These are phyloP conservation scores for Hordeum vulgare DNA, from an alignment of 176 grass and related monocot species.

Conservation along the genomic window DNA sequence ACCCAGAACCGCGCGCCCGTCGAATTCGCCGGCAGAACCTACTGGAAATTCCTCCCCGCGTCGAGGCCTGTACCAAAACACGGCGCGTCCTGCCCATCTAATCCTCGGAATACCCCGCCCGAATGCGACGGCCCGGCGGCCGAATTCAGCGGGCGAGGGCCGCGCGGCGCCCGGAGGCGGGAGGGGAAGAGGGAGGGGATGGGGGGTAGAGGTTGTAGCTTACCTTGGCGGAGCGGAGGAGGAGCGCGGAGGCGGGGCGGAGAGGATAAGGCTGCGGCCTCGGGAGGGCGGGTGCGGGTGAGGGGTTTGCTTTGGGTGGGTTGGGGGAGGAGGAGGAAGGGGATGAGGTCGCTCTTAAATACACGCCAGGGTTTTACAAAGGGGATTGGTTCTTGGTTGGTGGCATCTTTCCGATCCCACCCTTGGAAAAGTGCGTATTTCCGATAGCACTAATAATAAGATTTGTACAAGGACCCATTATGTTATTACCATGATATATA, in stretches of 20 bases:
- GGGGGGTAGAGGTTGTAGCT: not conserved
- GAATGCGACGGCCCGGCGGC: not conserved
- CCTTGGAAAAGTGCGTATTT: not conserved
- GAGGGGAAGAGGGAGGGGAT: not conserved
- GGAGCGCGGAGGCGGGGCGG: not conserved
- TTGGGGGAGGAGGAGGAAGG: not conserved
- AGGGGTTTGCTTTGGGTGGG: not conserved
- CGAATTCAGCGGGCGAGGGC: not conserved
- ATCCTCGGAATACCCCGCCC: not conserved
- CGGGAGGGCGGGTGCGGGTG: not conserved
- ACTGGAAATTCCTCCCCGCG: not conserved
- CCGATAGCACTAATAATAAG: not conserved
- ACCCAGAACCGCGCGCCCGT: not conserved
- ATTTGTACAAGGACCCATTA: not conserved
- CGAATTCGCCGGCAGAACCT: not conserved
- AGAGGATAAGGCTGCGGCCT: conserved; percentile 54
- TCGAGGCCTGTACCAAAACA: not conserved
- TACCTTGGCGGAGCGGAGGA: not conserved
- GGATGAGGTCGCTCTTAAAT: conserved; percentile 30
- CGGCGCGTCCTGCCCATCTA: not conserved
- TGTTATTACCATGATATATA: not conserved
- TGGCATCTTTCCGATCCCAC: not conserved
- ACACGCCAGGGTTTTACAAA: conserved; percentile 21
- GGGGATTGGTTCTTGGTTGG: not conserved
- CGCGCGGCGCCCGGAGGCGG: not conserved